Base-by-base conservation (phyloP, 371 early-diverging fungal species). In the Gilbertella persicaria region DNA sequence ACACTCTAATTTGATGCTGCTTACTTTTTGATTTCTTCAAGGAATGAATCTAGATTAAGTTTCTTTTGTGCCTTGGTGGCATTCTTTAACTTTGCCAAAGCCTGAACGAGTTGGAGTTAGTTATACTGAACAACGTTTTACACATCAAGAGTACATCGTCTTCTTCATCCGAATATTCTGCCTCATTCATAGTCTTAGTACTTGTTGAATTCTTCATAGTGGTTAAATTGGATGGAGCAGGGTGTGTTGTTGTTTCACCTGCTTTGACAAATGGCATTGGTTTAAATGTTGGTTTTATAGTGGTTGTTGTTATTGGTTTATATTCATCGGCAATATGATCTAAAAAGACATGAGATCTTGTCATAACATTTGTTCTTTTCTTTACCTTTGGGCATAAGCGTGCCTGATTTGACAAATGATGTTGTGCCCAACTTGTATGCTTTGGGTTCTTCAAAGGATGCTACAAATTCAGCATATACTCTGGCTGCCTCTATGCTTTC, bases 381-480 rank as follows among this genome's bases (percentile, higher is more conserved):
- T 17, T 28, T 54, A 60, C 49, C 46, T 44, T 24, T 36, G 19
- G 55, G 49, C 19, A 42, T 35, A 12, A 57, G 44, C 1, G 85
- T 83, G 13, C 75, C 75, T 29, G 83, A 84, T 57, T 83, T 86
- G 24, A 89, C 83, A 78, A 88, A 89, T 17, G 70, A 62, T 38
- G 81, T 71, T 50, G 71, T 64, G 16, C 71, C 71, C 20, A 68
- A 54, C 36, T 62, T 64, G 33, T 80, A 83, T 14, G 62, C 40
- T 8, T 44, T 48, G n/a, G 71, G 62, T 33, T 84, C 84, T 50
- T 90, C 91, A 66, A 94, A 92, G 5, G 92, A 90, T 5, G 91
- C 91, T 4, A 90, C 88, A 70, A 94, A 93, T 28, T 92, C 92
- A 29, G 79, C 86, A 68, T 88, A 90, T 4, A 91, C 91, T 65